Base-by-base conservation (phyloP, 2,329 filamentous ascomycete species). In the Aspergillus eucalypticola region DNA sequence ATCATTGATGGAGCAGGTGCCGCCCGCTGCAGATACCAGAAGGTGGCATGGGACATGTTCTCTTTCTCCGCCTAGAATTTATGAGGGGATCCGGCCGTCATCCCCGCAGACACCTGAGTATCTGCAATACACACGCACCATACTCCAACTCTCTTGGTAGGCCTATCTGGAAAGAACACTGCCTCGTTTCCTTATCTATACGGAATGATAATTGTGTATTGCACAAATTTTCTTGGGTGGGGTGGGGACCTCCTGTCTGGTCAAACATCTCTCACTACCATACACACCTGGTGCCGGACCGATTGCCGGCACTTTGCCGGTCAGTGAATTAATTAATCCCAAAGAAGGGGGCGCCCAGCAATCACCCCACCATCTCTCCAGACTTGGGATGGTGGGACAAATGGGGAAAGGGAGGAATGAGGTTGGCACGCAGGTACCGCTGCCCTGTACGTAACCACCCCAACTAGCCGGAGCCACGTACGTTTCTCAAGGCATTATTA, bases 391-490 rank as follows among this genome's bases (percentile, higher is more conserved):
- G 41, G 56, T 60, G 60, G 64, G 56, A 65, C 57, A 60, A 58
- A 64, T 58, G 60, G 62, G 60, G 58, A 46, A 57, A 56, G 59
- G 56, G 59, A 44, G 49, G 39, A 54, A 44, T 56, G 58, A 48
- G 58, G 62, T 51, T 53, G 53, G 49, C 52, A 67, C 65, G 65
- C 65, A 67, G 65, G 65, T 67, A 67, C 65, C 58, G 58, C 51
- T 60, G 49, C 51, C 54, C 58, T 55, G 58, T 60, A 62, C 60
- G 48, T 57, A 62, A 54, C 49, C 38, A 54, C 44, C 38, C 41
- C 41, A 44, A 23, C 41, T 44, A 44, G 19, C 41, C 41, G 10
- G 41, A 44, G 41, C 41, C 41, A 44, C 41, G 41, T 44, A 44
- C 41, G 4, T 44, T 13, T n/a, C 39, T 15, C 17, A 42, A 19